Conservation (phyloP, 257 asterid genomes). For the Buddleja alternifolia region DNA sequence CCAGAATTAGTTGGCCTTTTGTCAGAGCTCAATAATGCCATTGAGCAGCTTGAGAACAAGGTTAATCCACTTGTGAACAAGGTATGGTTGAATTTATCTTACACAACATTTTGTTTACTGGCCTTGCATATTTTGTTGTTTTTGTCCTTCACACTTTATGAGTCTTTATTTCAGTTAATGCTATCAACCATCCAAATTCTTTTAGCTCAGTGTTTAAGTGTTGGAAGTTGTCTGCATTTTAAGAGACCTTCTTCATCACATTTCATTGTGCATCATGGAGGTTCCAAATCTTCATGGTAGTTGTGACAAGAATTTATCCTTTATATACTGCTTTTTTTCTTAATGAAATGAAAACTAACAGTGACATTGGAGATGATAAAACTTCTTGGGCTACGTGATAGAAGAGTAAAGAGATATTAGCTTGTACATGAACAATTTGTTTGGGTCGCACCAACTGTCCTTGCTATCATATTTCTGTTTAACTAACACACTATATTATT, state of each 20-base stretch:
- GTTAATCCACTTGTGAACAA: slow-evolving; percentile 75
- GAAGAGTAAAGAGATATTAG: no score
- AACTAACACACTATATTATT: neutral
- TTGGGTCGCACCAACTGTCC: slow-evolving; percentile 1
- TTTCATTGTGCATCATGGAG: slow-evolving; percentile 16
- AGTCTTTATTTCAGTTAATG: neutral
- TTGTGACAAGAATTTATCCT: neutral
- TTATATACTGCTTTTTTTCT: neutral
- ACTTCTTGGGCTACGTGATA: neutral
- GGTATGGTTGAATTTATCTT: slow-evolving; percentile 44
- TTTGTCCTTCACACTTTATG: neutral
- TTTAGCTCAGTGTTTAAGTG: neutral
- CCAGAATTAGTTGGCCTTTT: slow-evolving; percentile 90
- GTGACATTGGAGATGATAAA: neutral
- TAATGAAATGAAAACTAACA: neutral
- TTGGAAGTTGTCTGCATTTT: neutral
- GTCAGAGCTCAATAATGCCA: slow-evolving; percentile 78
- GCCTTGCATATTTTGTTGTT: neutral
- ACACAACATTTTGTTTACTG: slow-evolving; percentile 11
- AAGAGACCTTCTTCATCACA: neutral
- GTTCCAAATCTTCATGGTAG: slow-evolving; percentile 12
- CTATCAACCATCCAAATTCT: slow-evolving; percentile 4
- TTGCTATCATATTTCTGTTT: neutral
- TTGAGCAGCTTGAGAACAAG: slow-evolving; percentile 73
- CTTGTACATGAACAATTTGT: neutral